phyloP scores from a whole-genome alignment of 2,329 filamentous ascomycete species.

The Colletotrichum spinosum region DNA sequence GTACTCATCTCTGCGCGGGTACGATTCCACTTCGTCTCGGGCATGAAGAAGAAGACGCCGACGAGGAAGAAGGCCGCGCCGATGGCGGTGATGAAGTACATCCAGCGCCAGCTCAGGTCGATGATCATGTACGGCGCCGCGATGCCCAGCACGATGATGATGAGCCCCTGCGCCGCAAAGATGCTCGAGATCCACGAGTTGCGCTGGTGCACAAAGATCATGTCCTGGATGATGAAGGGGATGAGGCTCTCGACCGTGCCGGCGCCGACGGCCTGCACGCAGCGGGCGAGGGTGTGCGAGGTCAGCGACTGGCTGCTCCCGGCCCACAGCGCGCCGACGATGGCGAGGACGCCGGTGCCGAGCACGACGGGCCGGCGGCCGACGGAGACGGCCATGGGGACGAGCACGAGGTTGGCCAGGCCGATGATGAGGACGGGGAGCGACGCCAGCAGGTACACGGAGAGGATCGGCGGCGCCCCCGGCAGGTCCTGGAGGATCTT shows the following conservation, averaged over 20 bases:
- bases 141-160: slow-evolving; percentile 44
- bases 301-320: slow-evolving; percentile 44
- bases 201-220: slow-evolving; percentile 52
- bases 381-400: slow-evolving; percentile 49
- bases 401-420: slow-evolving; percentile 46
- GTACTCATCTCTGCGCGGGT: slow-evolving; percentile 45
- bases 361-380: slow-evolving; percentile 50
- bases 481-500: slow-evolving; percentile 34
- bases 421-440: slow-evolving; percentile 50
- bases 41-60: slow-evolving; percentile 45
- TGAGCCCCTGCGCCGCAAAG: slow-evolving; percentile 44
- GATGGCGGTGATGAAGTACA: slow-evolving; percentile 48
- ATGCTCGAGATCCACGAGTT: slow-evolving; percentile 47
- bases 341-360: slow-evolving; percentile 44
- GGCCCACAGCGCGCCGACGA: slow-evolving; percentile 49
- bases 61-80: slow-evolving; percentile 44
- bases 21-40: slow-evolving; percentile 49
- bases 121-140: slow-evolving; percentile 45
- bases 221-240: slow-evolving; percentile 51
- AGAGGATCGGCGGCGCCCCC: slow-evolving; percentile 44
- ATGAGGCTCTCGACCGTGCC: slow-evolving; percentile 50
- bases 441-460: slow-evolving; percentile 47
- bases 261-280: slow-evolving; percentile 48
- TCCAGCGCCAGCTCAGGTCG: slow-evolving; percentile 47
- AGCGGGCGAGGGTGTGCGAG: slow-evolving; percentile 46